Evolutionary conservation across 805 yeast genomes (phyloP), one percentile per base, ranked within the genome.

Genomic region (Nakazawaea wyomingensis): DNA sequence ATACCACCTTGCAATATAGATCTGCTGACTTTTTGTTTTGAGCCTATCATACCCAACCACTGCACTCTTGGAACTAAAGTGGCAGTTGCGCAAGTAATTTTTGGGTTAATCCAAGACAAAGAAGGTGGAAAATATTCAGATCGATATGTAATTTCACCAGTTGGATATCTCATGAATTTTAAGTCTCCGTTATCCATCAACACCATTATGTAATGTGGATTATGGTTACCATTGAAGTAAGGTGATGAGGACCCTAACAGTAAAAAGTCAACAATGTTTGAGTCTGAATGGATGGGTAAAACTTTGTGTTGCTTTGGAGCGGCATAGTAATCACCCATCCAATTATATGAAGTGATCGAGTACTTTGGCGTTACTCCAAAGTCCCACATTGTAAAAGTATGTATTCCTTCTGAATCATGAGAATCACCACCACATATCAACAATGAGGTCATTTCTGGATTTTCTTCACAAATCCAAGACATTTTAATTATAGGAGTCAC

Each of bases 291-390:
- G 11, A 81, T 58, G 1, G 86, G 85, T 38, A 80, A 64, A 7
- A 76, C 64, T 45, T 70, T 70, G 48, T 78, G 82, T 34, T 74
- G 70, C 38, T 65, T 70, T 2, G 84, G 83, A 20, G 65, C 68
- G 0, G 82, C 68, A 60, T 88, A 93, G 55, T 79, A 88, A 40
- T 74, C 74, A 14, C 85, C 84, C 85, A 89, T 93, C 40, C 80
- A 79, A 7, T 82, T 84, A 61, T 88, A 86, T 0, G 96, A 83
- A 0, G 96, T 85, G 45, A 91, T 62, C 2, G 89, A 73, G 51
- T 87, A 85, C 39, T 78, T 75, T 19, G 95, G 84, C 11, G 96
- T 85, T 34, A 71, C 69, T 3, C 96, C 96, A 52, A 88, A 82
- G 49, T 87, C 85, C 47, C 90, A 65, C 41, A 81, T 65, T 0